Percentiles rank a stretch among this genome's conserved stretches.
Evolutionary conservation across 768 basidiomycete species (phyloP).

Genomic region (Clitopilus passeckerianus): DNA sequence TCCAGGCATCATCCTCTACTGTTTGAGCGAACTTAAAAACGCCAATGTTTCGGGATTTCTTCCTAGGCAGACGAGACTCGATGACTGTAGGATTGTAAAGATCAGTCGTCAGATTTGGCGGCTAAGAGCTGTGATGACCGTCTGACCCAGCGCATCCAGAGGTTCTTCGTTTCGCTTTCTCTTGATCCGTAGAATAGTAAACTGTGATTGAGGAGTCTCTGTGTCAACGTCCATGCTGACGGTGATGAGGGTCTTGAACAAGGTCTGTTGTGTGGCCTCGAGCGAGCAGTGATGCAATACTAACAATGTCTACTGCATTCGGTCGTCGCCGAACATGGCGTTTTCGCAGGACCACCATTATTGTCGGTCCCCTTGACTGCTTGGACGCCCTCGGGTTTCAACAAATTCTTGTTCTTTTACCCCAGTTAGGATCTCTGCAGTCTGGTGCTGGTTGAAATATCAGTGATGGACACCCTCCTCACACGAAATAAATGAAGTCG

Average conservation of each 20-base stretch:
- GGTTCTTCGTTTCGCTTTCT: conserved; percentile 80
- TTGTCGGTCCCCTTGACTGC: neutral
- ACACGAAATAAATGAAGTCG: neutral
- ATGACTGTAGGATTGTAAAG: conserved; percentile 22
- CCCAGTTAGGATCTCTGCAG: neutral
- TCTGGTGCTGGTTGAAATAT: neutral
- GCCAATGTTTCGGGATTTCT: conserved; percentile 55
- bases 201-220: conserved; percentile 27
- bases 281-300: neutral
- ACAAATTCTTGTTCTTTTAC: neutral
- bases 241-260: neutral
- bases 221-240: conserved; percentile 23
- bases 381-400: neutral
- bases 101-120: conserved; percentile 8
- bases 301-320: neutral
- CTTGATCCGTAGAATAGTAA: conserved; percentile 78
- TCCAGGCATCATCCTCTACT: conserved; percentile 66
- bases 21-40: conserved; percentile 83
- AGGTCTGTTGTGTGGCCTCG: neutral
- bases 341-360: neutral
- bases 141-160: conserved; percentile 70
- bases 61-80: conserved; percentile 55
- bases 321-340: neutral
- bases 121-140: conserved; percentile 5
- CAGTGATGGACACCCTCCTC: no score